These are phyloP conservation scores for Fusarium xylarioides DNA, from an alignment of 2,329 filamentous ascomycete species.

Conservation along the genomic window DNA sequence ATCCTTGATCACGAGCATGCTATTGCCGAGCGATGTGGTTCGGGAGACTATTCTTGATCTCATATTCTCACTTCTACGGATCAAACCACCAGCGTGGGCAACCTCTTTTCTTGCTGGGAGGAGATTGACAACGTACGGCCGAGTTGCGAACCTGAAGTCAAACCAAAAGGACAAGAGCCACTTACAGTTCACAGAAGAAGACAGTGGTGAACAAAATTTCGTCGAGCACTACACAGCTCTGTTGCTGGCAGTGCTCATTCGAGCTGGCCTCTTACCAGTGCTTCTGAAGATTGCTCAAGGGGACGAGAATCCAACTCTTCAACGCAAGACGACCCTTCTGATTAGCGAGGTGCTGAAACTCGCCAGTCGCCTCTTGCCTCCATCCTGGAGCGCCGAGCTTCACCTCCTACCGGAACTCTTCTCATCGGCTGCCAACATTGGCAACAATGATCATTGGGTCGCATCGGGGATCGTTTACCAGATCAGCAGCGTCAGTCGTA, in stretches of 20 bases:
- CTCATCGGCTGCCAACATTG: conserved; percentile 76
- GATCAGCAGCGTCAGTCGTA: conserved; percentile 96
- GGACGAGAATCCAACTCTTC: conserved; percentile 73
- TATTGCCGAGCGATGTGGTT: conserved; percentile 64
- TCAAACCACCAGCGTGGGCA: conserved; percentile 92
- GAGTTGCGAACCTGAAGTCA: conserved; percentile 84
- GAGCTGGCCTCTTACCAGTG: conserved; percentile 75
- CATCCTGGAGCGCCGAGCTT: conserved; percentile 81
- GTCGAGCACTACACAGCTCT: conserved; percentile 95
- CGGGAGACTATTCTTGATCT: conserved; percentile 87
- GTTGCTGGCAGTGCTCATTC: conserved; percentile 84
- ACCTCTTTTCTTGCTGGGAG: conserved; percentile 93
- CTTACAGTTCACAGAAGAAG: conserved; percentile 68
- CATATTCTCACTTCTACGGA: conserved; percentile 80
- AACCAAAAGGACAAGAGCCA: conserved; percentile 58
- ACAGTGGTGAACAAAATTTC: conserved; percentile 80
- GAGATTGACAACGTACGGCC: conserved; percentile 93
- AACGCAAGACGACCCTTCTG: conserved; percentile 88
- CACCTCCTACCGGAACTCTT: conserved; percentile 91
- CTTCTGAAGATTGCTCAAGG: conserved; percentile 73
- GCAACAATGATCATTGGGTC: conserved; percentile 76
- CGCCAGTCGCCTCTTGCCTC: conserved; percentile 84
- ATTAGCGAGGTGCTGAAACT: conserved; percentile 93
- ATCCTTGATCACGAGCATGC: conserved; percentile 76
- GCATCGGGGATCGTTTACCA: conserved; percentile 95